Evolutionary conservation across 2,329 filamentous ascomycete genomes (phyloP).

Genomic region (Fusarium paranaense): DNA sequence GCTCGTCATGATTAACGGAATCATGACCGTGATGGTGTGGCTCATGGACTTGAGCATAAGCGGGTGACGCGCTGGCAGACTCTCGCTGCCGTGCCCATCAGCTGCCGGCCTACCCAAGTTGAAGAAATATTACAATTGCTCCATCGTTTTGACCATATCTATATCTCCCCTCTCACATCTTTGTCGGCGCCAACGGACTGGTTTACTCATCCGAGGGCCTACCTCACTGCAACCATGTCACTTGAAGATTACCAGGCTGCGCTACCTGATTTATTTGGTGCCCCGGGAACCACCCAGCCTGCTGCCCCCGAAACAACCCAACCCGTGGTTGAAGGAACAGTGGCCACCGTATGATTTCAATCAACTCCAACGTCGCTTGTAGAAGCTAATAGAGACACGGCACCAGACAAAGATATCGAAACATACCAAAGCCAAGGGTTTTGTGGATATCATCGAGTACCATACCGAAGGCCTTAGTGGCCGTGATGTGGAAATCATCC

Average conservation of each 20-base stretch:
- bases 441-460: neutral
- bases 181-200: no score
- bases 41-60: neutral
- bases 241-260: neutral
- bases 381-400: neutral
- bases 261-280: neutral
- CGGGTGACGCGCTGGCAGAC: accelerated
- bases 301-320: neutral
- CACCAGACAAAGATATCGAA: neutral
- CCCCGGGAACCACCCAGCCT: neutral
- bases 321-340: neutral
- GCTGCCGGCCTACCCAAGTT: neutral
- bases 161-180: no score
- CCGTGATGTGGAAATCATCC: neutral
- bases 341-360: neutral
- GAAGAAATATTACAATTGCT: no score
- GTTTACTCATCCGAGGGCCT: neutral
- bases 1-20: neutral
- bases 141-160: no score
- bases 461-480: neutral
- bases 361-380: neutral
- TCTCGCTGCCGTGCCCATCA: neutral
- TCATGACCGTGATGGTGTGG: neutral
- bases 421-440: neutral
- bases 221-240: neutral